Conservation (phyloP, 2,329 filamentous ascomycete species). For the Dothidotthia symphoricarpi region DNA sequence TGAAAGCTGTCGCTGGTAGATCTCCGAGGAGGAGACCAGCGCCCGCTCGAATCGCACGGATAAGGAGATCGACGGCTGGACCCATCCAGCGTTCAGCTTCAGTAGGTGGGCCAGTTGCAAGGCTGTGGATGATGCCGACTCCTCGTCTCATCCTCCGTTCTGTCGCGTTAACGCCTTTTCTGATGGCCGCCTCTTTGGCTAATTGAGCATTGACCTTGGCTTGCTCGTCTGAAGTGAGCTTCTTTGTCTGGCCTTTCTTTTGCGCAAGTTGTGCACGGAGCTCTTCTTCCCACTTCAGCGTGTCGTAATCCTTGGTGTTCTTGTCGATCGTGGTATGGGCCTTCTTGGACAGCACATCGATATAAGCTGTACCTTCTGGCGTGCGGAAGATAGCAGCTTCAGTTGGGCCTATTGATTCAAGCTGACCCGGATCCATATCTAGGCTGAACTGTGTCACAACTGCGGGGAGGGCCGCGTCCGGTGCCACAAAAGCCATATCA, state of each 20-base stretch:
- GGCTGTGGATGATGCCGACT: constrained; percentile 77
- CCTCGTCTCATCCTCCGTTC: constrained; percentile 75
- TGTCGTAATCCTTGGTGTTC: constrained; percentile 92
- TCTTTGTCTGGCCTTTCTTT: constrained; percentile 89
- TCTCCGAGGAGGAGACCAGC: constrained; percentile 80
- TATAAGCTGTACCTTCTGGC: constrained; percentile 80
- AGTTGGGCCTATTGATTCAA: constrained; percentile 73
- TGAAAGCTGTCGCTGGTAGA: constrained; percentile 71
- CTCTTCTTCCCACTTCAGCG: constrained; percentile 95
- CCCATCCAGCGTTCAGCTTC: constrained; percentile 88
- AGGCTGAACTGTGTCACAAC: constrained; percentile 71
- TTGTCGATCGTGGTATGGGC: constrained; percentile 73
- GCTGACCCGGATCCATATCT: constrained; percentile 69
- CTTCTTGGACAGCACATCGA: constrained; percentile 89
- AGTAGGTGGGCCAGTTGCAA: constrained; percentile 84
- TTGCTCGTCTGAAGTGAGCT: constrained; percentile 84
- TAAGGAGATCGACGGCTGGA: constrained; percentile 69
- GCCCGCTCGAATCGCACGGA: constrained; percentile 74
- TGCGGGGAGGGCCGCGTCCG: constrained; percentile 72
- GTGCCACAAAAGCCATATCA: constrained; percentile 90
- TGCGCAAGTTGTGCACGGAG: constrained; percentile 81
- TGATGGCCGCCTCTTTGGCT: constrained; percentile 78
- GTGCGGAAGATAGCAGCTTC: constrained; percentile 93
- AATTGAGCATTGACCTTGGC: constrained; percentile 89
- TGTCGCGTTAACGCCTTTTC: constrained; percentile 66